Base-by-base conservation (phyloP, 306 rosid species). In the Gastrolobium bilobum region DNA sequence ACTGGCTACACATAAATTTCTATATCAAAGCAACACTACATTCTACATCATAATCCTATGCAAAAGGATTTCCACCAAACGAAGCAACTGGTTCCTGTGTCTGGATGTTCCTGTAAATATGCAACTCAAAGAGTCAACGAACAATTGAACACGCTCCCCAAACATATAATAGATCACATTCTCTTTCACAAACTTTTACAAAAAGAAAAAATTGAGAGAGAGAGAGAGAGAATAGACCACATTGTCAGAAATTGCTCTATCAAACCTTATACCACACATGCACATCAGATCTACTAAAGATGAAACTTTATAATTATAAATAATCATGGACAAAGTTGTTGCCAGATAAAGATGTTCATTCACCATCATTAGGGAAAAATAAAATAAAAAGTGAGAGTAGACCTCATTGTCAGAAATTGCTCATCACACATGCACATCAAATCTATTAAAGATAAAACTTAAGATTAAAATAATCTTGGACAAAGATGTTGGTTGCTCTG, bases 61-160 rank as follows among this genome's bases (percentile, higher is more conserved):
- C 94, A 73, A 94, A 94, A 65, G 97, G 98, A 83, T 94, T 94
- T 61, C 97, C 94, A 79, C 97, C 96, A 4, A 89, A 10, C 0
- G 98, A 83, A 40, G 92, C 89, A 61, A 89, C 92, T 13, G 90
- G 83, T 56, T 91, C 97, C 10, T 81, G 92, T 26, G 88, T 38
- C 20, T 90, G 79, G 52, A 86, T 86, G 52, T 79, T 90, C 92
- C 97, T 94, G 94, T 76, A 80, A 81, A 81, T 11, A 74, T 43
- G 81, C 33, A 74, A 71, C 68, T 82, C 47, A 6, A 20, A 61
- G 73, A 61, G 73, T 70, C 72, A 20, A 70, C 53, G 46, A 52
- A 48, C 3, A 72, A 42, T 54, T 44, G 44, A 57, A 7, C 30
- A 46, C 58, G 57, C 57, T 80, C 7, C 29, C 38, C 20, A 68